Conservation (phyloP, 2,329 filamentous ascomycete species). For the Sporothrix globosa region DNA sequence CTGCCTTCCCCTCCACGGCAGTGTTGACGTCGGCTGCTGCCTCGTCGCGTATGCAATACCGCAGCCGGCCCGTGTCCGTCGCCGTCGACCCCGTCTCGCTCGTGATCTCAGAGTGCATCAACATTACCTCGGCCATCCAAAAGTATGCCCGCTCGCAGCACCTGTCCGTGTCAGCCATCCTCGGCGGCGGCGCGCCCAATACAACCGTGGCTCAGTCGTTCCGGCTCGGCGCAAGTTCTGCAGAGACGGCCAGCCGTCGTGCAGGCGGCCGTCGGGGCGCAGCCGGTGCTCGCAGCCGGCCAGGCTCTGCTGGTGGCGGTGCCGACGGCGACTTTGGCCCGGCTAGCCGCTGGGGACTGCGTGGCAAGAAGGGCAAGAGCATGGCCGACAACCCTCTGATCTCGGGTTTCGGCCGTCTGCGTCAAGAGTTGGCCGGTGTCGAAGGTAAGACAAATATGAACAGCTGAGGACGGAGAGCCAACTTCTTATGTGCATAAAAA, state of each 20-base stretch:
- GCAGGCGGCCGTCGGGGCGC: conserved; percentile 24
- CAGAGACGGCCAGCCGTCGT: conserved; percentile 24
- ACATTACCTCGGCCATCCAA: conserved; percentile 96
- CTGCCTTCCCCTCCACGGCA: conserved; percentile 1
- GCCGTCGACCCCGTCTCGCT: conserved; percentile 89
- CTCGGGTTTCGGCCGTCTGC: conserved; percentile 86
- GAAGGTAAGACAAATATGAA: conserved; percentile 60
- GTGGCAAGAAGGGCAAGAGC: conserved; percentile 94
- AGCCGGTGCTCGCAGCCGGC: conserved; percentile 49
- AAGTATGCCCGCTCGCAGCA: conserved; percentile 96
- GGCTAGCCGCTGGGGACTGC: conserved; percentile 85
- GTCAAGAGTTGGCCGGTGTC: conserved; percentile 83
- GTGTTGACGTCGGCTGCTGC: conserved; percentile 31
- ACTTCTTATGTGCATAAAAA: no score
- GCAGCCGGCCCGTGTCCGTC: conserved; percentile 69
- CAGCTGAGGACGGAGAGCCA: background rate
- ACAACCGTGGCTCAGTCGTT: conserved; percentile 47
- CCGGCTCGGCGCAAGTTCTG: conserved; percentile 28
- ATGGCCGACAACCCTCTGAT: conserved; percentile 98
- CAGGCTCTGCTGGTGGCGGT: conserved; percentile 47
- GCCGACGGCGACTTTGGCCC: conserved; percentile 56
- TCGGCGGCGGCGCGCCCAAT: conserved; percentile 71
- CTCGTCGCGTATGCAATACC: conserved; percentile 58
- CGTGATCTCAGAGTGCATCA: conserved; percentile 98
- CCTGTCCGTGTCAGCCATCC: conserved; percentile 92